Base-by-base conservation (phyloP, 1,284 basidiomycete genomes). In the Sporisorium graminicola region DNA sequence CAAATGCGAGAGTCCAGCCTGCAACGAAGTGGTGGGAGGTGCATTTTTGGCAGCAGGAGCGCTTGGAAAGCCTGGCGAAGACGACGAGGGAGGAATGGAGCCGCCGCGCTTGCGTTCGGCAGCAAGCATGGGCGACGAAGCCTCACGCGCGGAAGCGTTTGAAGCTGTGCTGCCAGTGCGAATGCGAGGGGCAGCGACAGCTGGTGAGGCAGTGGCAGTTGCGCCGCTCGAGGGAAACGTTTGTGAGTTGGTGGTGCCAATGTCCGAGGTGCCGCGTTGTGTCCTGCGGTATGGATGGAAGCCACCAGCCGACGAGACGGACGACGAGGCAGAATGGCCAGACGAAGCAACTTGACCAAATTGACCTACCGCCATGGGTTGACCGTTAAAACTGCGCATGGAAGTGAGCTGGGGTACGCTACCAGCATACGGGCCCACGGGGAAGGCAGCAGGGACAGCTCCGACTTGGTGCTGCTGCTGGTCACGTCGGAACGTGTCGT, bases 231-330 rank as follows among this genome's bases (percentile, higher is more conserved):
- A 51, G 16, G 65, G 65, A n/a, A 64, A 73, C 22, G 44, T 58
- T 16, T 72, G 69, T 13, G 50, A 59, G 59, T 55, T 63, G 40
- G 59, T 33, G 5, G 62, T 51, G 42, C 74, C 78, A n/a, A 74
- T 42, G 16, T 74, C 75, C 16, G 78, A 78, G 46, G 65, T 60
- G 29, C 74, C 58, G 29, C 75, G 71, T 33, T 72, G 74, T 26
- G 74, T 64, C 13, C 80, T 58, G 43, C 81, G 76, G 54, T 83
- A 81, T 14, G 81, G 81, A 59, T 83, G 81, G 62, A 77, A 83
- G 26, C 76, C 79, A 33, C 64, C 71, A 13, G 68, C 55, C 6
- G 66, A 66, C 5, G 71, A 72, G 50, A 67, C 62, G 13, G 72
- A 74, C 13, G 77, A 74, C 16, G 71, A 69, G 3, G 74, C 55